Evolutionary conservation across 1,284 basidiomycete species (phyloP).

Genomic region (Malassezia obtusa): DNA sequence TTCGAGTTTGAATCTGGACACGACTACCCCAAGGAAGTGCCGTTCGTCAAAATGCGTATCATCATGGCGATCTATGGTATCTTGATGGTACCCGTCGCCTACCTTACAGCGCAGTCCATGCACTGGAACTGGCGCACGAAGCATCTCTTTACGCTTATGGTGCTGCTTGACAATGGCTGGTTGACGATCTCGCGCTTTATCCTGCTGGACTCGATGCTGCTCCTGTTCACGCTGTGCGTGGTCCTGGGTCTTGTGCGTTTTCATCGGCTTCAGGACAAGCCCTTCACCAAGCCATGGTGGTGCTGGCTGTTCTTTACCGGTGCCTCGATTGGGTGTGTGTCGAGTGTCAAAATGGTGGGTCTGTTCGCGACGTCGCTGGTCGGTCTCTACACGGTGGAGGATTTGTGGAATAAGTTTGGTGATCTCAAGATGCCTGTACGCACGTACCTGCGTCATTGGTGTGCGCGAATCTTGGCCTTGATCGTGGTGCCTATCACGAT

Average conservation of each 20-base stretch:
- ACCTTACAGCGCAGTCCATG: slow-evolving; percentile 91
- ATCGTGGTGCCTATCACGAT: slow-evolving; percentile 81
- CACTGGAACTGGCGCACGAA: slow-evolving; percentile 81
- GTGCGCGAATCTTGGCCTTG: slow-evolving; percentile 70
- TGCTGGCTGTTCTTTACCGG: slow-evolving; percentile 84
- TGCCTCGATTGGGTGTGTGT: slow-evolving; percentile 86
- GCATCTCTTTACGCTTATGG: slow-evolving; percentile 88
- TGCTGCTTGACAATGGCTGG: slow-evolving; percentile 82
- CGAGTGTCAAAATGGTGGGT: slow-evolving; percentile 92
- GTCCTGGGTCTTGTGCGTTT: slow-evolving; percentile 92
- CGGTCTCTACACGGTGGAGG: slow-evolving; percentile 90
- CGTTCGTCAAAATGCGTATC: slow-evolving; percentile 87
- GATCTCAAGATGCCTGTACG: slow-evolving; percentile 79
- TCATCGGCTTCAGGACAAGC: slow-evolving; percentile 86
- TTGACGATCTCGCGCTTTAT: slow-evolving; percentile 93
- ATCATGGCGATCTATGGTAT: slow-evolving; percentile 89
- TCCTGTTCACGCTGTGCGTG: slow-evolving; percentile 95
- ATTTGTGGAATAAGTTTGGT: slow-evolving; percentile 96
- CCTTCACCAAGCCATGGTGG: slow-evolving; percentile 95
- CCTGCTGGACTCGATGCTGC: slow-evolving; percentile 89
- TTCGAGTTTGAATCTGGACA: slow-evolving; percentile 94
- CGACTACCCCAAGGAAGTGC: slow-evolving; percentile 71
- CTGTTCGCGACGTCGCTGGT: slow-evolving; percentile 89
- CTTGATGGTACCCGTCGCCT: slow-evolving; percentile 85
- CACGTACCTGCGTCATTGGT: slow-evolving; percentile 84